Evolutionary conservation across 2,329 filamentous ascomycete species (phyloP), one percentile per base, ranked within the genome.

Genomic region (Chaetothyriales sp.): DNA sequence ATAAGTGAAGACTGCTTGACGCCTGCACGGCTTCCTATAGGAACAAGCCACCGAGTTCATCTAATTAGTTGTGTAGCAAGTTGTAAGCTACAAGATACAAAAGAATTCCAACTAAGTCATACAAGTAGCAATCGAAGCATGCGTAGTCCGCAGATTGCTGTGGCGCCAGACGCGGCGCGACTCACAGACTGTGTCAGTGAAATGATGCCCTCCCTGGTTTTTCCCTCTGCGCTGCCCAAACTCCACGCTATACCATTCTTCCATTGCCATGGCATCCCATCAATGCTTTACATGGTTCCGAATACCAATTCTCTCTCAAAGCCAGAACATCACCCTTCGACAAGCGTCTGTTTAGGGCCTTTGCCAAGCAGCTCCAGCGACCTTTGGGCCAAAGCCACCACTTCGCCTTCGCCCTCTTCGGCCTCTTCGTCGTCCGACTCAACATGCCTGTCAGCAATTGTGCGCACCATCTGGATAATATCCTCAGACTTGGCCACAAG

Each of bases 391-490:
- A 98, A 78, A 59, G 82, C 88, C 57, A 95, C 86, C 44, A 95
- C 89, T 66, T 96, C 90, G 51, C 84, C 86, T 66, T 95, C 89
- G 45, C 92, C 89, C 53, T 94, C 88, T 60, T 94, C 88, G 46
- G 84, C 86, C 56, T 83, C 83, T 59, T 89, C 86, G 57, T 88
- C 84, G 53, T 94, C 88, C 0, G 85, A 84, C 61, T 94, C 88
- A 55, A 95, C 77, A 60, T 84, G 86, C 63, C 85, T 86, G 64
- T 93, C 89, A 18, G 88, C 86, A 63, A 98, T 96, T 56, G 80
- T 79, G 66, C 85, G 86, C 55, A 96, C 92, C 77, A 95, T 88
- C 55, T 86, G 80, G 51, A 95, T 85, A 58, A 98, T 84, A 58
- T 95, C 87, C 57, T 90, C 85, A 1, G 88, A 89, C 63, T 90